Percentiles rank a stretch among this genome's conserved stretches.
Evolutionary conservation across 768 basidiomycete species (phyloP).

Genomic region (Dentipellis sp.): DNA sequence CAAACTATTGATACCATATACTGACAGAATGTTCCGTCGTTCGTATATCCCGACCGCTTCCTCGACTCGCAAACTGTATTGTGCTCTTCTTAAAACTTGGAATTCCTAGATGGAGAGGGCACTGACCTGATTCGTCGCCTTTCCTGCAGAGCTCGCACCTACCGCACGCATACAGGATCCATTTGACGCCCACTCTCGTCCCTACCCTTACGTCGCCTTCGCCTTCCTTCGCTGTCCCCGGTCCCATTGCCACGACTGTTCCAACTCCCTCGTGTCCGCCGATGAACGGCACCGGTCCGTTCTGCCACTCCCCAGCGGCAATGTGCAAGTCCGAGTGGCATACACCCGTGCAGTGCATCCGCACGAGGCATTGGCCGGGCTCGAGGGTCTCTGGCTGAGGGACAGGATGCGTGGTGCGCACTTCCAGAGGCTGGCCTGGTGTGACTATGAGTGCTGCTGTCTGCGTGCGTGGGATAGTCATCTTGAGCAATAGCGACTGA

Average conservation of each 20-base stretch:
- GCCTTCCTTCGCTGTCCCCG: neutral
- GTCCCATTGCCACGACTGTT: neutral
- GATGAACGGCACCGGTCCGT: neutral
- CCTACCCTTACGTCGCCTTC: neutral
- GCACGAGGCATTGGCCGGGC: conserved; percentile 1
- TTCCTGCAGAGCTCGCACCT: conserved; percentile 31
- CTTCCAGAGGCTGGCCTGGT: neutral
- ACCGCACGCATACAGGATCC: conserved; percentile 30
- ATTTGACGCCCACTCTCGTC: conserved; percentile 33
- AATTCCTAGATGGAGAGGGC: too few species aligned
- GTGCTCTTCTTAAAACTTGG: neutral
- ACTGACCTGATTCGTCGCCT: conserved; percentile 26
- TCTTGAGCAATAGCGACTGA: too few species aligned
- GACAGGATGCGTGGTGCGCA: neutral
- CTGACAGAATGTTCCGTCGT: conserved; percentile 36
- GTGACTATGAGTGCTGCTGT: neutral
- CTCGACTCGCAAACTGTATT: neutral
- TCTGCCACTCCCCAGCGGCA: neutral
- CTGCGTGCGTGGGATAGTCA: neutral
- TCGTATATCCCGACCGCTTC: conserved; percentile 25
- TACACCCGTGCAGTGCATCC: neutral
- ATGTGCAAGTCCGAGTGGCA: conserved; percentile 4
- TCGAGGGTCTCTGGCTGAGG: neutral
- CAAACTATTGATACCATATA: conserved; percentile 17
- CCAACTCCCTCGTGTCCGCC: conserved; percentile 3